A percentile compares a stretch with the other conserved stretches of the same genome.
phyloP scores from a whole-genome alignment of 768 basidiomycete genomes.

The Cubamyces lactineus region DNA sequence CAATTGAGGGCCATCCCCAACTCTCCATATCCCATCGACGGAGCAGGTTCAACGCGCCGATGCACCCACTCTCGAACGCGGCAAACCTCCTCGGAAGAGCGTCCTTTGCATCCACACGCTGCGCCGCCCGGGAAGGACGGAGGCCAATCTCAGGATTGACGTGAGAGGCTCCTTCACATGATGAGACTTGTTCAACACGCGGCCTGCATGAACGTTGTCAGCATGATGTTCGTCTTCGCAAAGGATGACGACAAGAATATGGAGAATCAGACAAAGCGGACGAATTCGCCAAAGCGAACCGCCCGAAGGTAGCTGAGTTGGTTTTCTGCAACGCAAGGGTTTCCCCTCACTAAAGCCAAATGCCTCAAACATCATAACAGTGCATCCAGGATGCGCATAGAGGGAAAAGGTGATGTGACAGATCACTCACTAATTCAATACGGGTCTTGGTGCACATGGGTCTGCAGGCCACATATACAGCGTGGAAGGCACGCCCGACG shows the following conservation, averaged over 20 bases:
- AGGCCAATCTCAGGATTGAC: too few species aligned
- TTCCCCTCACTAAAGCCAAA: conserved; percentile 81
- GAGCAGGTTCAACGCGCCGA: too few species aligned
- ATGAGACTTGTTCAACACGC: too few species aligned
- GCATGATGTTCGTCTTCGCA: background rate
- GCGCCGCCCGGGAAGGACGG: too few species aligned
- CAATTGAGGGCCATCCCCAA: too few species aligned
- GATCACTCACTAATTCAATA: background rate
- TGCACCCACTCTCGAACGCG: too few species aligned
- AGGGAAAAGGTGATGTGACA: background rate
- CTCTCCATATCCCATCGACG: too few species aligned
- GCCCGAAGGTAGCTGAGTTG: conserved; percentile 92
- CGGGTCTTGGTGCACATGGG: too few species aligned
- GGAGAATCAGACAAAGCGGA: conserved; percentile 50
- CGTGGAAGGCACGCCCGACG: background rate
- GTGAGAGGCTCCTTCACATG: too few species aligned
- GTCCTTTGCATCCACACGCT: too few species aligned
- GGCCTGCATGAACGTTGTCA: background rate
- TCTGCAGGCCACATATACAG: background rate
- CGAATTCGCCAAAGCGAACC: conserved; percentile 42
- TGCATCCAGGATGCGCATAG: background rate
- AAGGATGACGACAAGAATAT: background rate
- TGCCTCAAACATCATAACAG: conserved; percentile 85
- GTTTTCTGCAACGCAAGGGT: conserved; percentile 72
- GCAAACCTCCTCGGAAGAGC: too few species aligned